Evolutionary conservation across 139 green algal genomes (phyloP).

Genomic region (Mychonastes homosphaera): DNA sequence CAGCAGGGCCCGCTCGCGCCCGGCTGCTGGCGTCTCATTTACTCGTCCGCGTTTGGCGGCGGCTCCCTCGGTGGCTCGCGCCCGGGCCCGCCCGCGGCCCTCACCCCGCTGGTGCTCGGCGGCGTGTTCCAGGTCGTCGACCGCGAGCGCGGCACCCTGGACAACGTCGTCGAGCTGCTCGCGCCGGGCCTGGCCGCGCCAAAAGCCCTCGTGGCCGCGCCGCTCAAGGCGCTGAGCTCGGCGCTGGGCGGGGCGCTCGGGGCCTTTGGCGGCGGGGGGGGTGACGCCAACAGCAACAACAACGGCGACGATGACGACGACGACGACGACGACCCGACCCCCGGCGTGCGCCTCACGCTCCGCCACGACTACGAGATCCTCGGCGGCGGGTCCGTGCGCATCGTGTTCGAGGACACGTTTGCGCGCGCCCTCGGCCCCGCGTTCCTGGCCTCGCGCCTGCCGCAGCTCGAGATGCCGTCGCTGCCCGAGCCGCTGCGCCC

Average conservation of each 20-base stretch:
- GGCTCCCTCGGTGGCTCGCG: too few relatives aligned
- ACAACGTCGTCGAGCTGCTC: conserved; percentile 48
- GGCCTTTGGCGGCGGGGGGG: too few relatives aligned
- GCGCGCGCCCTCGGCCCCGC: conserved; percentile 22
- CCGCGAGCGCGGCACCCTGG: conserved; percentile 10
- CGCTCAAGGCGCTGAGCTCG: not conserved
- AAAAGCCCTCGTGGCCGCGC: too few relatives aligned
- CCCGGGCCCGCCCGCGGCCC: conserved; percentile 34
- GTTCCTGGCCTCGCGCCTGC: conserved; percentile 23
- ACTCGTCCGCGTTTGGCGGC: too few relatives aligned
- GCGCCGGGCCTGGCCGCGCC: too few relatives aligned
- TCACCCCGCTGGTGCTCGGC: conserved; percentile 36
- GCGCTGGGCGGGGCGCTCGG: not conserved
- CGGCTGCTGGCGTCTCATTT: too few relatives aligned
- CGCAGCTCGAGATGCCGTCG: conserved; percentile 21
- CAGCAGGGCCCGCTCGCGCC: too few relatives aligned
- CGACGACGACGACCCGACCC: not conserved
- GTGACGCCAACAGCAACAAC: too few relatives aligned
- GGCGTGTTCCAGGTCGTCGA: conserved; percentile 37
- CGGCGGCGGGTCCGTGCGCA: conserved; percentile 5
- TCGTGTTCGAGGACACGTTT: conserved; percentile 36
- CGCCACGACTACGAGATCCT: conserved; percentile 30
- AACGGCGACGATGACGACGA: not conserved
- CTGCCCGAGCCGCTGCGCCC: conserved; percentile 32
- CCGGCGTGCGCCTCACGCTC: conserved; percentile 24